Evolutionary conservation across 441 rosid genomes (phyloP).

Genomic region (Euphorbia corollata): DNA sequence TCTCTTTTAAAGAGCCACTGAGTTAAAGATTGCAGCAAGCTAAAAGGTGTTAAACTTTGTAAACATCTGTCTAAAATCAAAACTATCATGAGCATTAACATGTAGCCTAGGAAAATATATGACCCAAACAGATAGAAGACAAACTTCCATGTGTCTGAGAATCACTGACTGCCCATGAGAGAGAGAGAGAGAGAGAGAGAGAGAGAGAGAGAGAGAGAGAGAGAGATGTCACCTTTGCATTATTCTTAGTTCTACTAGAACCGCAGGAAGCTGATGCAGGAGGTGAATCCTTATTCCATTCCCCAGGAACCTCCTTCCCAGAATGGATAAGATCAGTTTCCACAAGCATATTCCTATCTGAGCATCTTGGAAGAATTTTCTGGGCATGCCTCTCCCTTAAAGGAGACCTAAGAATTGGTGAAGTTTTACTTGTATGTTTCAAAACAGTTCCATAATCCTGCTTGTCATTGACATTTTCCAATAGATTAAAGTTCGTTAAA

Average conservation of each 20-base stretch:
- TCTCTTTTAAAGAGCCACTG: conserved; percentile 29
- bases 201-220: conserved; percentile 20
- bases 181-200: conserved; percentile 21
- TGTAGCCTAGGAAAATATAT: conserved; percentile 11
- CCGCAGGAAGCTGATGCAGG: conserved; percentile 29
- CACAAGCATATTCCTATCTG: conserved; percentile 20
- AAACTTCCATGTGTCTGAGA: background rate
- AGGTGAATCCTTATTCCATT: conserved; percentile 30
- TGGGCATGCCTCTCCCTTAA: conserved; percentile 18
- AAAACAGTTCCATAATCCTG: conserved; percentile 15
- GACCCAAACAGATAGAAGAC: conserved; percentile 1
- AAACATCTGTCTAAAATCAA: conserved; percentile 19
- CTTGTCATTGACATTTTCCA: conserved; percentile 21
- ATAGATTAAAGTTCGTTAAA: conserved; percentile 18
- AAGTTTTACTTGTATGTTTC: conserved; percentile 23
- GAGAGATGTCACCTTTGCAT: conserved; percentile 27
- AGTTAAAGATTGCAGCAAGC: conserved; percentile 21
- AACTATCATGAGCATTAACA: conserved; percentile 13
- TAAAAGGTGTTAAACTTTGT: conserved; percentile 18
- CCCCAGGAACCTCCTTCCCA: conserved; percentile 28
- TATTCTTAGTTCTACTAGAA: conserved; percentile 21
- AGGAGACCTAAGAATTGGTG: conserved; percentile 19
- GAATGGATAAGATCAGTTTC: conserved; percentile 23
- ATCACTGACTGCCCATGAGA: conserved; percentile 1
- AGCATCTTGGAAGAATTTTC: conserved; percentile 25